Evolutionary conservation across 1,284 basidiomycete genomes (phyloP), one percentile per base, ranked within the genome.

Genomic region (Moesziomyces parantarcticus): DNA sequence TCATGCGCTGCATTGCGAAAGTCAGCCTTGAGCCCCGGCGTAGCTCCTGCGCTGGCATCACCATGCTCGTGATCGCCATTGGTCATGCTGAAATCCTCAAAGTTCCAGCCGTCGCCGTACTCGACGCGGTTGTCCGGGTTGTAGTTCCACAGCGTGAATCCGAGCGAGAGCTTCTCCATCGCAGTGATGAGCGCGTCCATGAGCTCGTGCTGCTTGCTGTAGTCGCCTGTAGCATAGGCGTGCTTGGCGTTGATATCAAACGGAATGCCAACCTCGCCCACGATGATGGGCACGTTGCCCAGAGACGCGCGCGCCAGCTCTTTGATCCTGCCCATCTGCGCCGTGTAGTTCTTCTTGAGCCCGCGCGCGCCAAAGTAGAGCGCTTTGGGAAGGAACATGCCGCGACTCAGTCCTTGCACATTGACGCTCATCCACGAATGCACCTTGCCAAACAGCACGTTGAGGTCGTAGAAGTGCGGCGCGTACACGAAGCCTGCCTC

Each of bases 61-160:
- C 46, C 50, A 11, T 58, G 57, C 13, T 13, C 10, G 16, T 34
- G 20, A 66, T 91, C 92, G 86, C 92, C 96, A 91, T 92, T 96
- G 4, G 92, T 93, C 83, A 84, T 65, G 44, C 68, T 74, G 51
- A 83, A 84, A 59, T 84, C 82, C 62, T 98, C 95, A 46, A 91
- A 92, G 81, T 97, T 97, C 96, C 96, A 98, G 66, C 90, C 87
- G 83, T 98, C 95, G 14, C 96, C 97, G 22, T 85, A 81, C 21
- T 85, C 81, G 76, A 96, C 92, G 41, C 88, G 88, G 84, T 97
- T 97, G 54, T 88, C 86, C 0, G 94, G 92, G 80, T 97, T 97
- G 84, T 97, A 98, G 71, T 92, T 94, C 96, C 95, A 97, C 22
- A 97, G 85, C 4, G 84, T 84, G 64, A 80, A 85, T 2, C 77